phyloP scores from a whole-genome alignment of 2,329 filamentous ascomycete species.

The Xylaria sp. region DNA sequence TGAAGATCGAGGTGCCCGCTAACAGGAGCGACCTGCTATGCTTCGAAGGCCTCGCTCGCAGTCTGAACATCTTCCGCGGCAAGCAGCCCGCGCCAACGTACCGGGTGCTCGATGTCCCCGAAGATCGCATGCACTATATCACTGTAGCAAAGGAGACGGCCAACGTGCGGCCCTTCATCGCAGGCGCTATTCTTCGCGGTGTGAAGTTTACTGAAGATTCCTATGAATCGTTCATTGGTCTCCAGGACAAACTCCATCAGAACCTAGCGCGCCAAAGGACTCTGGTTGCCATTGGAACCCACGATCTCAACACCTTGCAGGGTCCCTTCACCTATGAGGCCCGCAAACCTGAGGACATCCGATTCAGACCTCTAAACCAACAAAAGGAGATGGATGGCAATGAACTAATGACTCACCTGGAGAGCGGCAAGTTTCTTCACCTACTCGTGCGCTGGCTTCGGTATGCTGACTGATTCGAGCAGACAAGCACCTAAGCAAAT shows the following conservation, averaged over 20 bases:
- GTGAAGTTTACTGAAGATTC: slow-evolving; percentile 89
- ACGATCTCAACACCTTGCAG: slow-evolving; percentile 91
- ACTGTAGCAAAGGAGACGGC: slow-evolving; percentile 77
- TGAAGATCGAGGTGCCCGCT: slow-evolving; percentile 31
- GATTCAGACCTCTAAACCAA: slow-evolving; percentile 90
- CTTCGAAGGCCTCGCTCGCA: slow-evolving; percentile 31
- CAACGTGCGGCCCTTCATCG: slow-evolving; percentile 84
- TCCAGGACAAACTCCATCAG: slow-evolving; percentile 98
- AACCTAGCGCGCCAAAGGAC: slow-evolving; percentile 93
- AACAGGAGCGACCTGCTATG: slow-evolving; percentile 30
- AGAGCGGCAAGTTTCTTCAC: slow-evolving; percentile 55
- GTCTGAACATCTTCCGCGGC: slow-evolving; percentile 63
- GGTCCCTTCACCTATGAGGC: slow-evolving; percentile 98
- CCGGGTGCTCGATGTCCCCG: slow-evolving; percentile 71
- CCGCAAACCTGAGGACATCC: slow-evolving; percentile 86
- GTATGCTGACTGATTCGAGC: slow-evolving; percentile 9
- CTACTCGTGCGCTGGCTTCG: neutral
- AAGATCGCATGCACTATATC: slow-evolving; percentile 78
- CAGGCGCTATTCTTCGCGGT: slow-evolving; percentile 86
- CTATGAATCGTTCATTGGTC: slow-evolving; percentile 95
- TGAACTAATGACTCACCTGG: slow-evolving; percentile 93
- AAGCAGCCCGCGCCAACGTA: slow-evolving; percentile 79
- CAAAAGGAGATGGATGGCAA: slow-evolving; percentile 83
- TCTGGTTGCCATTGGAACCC: slow-evolving; percentile 94
- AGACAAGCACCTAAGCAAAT: slow-evolving; percentile 89